These are phyloP conservation scores for Polygonum aviculare DNA, from an alignment of 148 eudicot species.

Conservation along the genomic window DNA sequence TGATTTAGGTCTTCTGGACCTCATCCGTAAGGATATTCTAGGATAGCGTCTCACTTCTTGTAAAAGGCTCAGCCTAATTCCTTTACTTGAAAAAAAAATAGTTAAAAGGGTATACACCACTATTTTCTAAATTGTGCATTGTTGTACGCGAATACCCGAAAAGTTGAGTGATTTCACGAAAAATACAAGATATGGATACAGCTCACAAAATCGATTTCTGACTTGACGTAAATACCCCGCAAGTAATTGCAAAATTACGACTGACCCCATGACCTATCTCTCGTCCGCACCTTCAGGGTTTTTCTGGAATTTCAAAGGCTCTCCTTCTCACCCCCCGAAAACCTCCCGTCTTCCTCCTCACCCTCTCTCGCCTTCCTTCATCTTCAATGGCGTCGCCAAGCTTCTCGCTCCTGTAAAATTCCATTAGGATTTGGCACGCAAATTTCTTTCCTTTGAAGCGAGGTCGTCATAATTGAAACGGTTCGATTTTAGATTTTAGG, in stretches of 20 bases:
- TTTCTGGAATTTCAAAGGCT: background rate
- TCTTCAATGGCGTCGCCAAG: background rate
- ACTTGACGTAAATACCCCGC: background rate
- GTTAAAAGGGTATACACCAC: no score
- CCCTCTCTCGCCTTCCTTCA: background rate
- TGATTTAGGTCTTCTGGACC: no score
- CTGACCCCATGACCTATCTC: background rate
- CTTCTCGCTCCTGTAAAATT: background rate
- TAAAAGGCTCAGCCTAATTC: no score
- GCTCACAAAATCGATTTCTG: background rate
- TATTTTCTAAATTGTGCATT: no score
- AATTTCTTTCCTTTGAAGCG: background rate
- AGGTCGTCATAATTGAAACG: background rate
- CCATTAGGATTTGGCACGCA: background rate
- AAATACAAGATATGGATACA: background rate
- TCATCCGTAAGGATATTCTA: no score
- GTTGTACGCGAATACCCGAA: no score
- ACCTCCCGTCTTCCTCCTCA: background rate
- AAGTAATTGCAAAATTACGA: background rate
- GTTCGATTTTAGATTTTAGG: background rate
- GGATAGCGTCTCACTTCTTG: no score
- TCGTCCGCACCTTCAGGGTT: background rate
- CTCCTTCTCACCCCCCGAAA: background rate
- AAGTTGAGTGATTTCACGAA: no score
- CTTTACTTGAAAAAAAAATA: no score